These are phyloP conservation scores for Hypoxylon trugodes DNA, from an alignment of 495 filamentous ascomycete genomes.

Conservation along the genomic window DNA sequence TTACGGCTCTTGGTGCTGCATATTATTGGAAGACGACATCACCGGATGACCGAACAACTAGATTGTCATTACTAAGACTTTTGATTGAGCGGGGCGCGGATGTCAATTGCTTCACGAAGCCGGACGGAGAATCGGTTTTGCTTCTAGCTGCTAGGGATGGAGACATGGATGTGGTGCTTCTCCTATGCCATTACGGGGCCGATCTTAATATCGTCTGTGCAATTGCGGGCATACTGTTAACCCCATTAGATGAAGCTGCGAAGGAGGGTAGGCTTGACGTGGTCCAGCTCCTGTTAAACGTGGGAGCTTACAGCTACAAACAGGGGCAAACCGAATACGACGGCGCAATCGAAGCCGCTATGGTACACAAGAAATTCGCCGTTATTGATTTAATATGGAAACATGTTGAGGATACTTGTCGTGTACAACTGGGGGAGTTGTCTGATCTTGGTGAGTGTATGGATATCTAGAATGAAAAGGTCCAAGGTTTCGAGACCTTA, in stretches of 20 bases:
- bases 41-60: neutral
- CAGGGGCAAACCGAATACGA: slow-evolving; percentile 25
- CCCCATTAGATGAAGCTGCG: slow-evolving; percentile 19
- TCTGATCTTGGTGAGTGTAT: too few species aligned
- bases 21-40: neutral
- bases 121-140: neutral
- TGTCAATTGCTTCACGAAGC: slow-evolving; percentile 13
- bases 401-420: neutral
- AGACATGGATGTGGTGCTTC: slow-evolving; percentile 12
- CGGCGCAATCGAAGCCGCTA: slow-evolving; percentile 18
- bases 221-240: neutral
- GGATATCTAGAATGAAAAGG: too few species aligned
- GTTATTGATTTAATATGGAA: slow-evolving; percentile 11
- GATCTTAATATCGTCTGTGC: slow-evolving; percentile 18
- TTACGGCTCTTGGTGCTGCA: slow-evolving; percentile 24
- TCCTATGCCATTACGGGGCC: slow-evolving; percentile 35
- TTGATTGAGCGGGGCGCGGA: slow-evolving; percentile 21
- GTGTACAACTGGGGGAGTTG: too few species aligned
- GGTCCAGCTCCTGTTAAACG: slow-evolving; percentile 23
- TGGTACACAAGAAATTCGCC: neutral
- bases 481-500: too few species aligned
- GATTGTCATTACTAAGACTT: slow-evolving; percentile 5
- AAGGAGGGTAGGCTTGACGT: slow-evolving; percentile 17
- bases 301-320: slow-evolving; percentile 18
- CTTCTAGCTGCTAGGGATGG: neutral